phyloP scores from a whole-genome alignment of 1,284 basidiomycete species.

The Neotropicomus parvogracilis region DNA sequence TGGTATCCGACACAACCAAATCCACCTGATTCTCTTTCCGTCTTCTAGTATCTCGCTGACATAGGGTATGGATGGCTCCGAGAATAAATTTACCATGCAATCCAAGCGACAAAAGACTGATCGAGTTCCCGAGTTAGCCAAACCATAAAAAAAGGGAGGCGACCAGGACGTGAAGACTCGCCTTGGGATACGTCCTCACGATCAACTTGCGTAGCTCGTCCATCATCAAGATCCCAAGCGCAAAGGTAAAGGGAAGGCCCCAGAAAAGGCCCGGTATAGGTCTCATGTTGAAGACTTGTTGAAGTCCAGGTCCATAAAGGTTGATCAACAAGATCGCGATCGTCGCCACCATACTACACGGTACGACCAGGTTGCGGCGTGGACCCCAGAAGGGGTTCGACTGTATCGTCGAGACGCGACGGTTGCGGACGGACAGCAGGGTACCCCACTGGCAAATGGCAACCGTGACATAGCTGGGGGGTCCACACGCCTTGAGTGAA shows the following conservation, averaged over 20 bases:
- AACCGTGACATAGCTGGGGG: constrained; percentile 39
- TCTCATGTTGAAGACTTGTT: constrained; percentile 25
- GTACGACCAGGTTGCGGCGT: constrained; percentile 35
- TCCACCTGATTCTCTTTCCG: no score
- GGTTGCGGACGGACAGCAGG: constrained; percentile 34
- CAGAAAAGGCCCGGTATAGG: constrained; percentile 42
- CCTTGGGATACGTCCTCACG: constrained; percentile 41
- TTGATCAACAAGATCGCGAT: constrained; percentile 36
- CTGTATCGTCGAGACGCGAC: constrained; percentile 31
- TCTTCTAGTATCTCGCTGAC: no score
- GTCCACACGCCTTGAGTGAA: not conserved
- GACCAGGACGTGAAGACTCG: constrained; percentile 9
- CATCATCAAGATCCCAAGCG: constrained; percentile 36
- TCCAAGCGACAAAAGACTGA: constrained; percentile 31
- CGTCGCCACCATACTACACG: constrained; percentile 36
- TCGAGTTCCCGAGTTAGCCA: not conserved
- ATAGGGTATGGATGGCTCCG: no score
- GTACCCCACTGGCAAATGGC: constrained; percentile 34
- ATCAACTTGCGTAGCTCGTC: constrained; percentile 42
- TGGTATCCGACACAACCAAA: no score
- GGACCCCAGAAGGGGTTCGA: constrained; percentile 39
- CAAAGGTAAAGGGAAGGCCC: constrained; percentile 41
- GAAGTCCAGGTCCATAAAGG: constrained; percentile 25
- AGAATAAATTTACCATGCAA: constrained; percentile 23
- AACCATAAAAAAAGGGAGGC: not conserved